Conservation (phyloP, 2,329 filamentous ascomycete species). For the Stachybotrys chartarum region DNA sequence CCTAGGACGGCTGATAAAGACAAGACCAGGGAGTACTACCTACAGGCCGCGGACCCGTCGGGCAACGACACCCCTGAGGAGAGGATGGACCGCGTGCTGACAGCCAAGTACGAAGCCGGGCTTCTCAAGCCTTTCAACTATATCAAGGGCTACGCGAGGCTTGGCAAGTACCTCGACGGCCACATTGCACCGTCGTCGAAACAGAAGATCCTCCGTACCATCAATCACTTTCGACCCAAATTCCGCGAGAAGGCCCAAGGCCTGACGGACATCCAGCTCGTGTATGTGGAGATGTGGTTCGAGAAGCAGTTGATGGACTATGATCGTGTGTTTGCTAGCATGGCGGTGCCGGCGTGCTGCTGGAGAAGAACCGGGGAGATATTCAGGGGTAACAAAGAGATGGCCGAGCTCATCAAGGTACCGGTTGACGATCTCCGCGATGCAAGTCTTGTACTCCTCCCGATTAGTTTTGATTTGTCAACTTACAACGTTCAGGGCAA, state of each 20-base stretch:
- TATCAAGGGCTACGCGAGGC: slow-evolving; percentile 85
- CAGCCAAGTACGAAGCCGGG: slow-evolving; percentile 93
- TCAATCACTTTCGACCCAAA: slow-evolving; percentile 89
- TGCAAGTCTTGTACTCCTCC: slow-evolving; percentile 45
- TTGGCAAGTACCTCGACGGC: slow-evolving; percentile 86
- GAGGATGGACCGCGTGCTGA: slow-evolving; percentile 88
- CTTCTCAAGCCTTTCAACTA: slow-evolving; percentile 97
- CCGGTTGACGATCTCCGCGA: slow-evolving; percentile 87
- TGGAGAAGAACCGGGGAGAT: slow-evolving; percentile 97
- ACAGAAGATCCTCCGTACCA: slow-evolving; percentile 83
- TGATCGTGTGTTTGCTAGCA: slow-evolving; percentile 95
- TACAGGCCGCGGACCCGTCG: slow-evolving; percentile 91
- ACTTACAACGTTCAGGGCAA: slow-evolving; percentile 58
- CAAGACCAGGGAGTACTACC: slow-evolving; percentile 82
- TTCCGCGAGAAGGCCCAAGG: slow-evolving; percentile 92
- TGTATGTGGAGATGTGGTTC: slow-evolving; percentile 99
- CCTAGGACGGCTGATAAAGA: slow-evolving; percentile 61
- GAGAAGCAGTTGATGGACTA: slow-evolving; percentile 96
- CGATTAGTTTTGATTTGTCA: not conserved
- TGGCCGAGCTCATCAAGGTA: slow-evolving; percentile 93
- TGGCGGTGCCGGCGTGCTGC: slow-evolving; percentile 96
- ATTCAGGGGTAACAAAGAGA: slow-evolving; percentile 95
- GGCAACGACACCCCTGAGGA: slow-evolving; percentile 82
- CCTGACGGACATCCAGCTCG: slow-evolving; percentile 87
- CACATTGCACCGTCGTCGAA: slow-evolving; percentile 77